Conservation (phyloP, 257 asterid genomes). For the Striga asiatica region DNA sequence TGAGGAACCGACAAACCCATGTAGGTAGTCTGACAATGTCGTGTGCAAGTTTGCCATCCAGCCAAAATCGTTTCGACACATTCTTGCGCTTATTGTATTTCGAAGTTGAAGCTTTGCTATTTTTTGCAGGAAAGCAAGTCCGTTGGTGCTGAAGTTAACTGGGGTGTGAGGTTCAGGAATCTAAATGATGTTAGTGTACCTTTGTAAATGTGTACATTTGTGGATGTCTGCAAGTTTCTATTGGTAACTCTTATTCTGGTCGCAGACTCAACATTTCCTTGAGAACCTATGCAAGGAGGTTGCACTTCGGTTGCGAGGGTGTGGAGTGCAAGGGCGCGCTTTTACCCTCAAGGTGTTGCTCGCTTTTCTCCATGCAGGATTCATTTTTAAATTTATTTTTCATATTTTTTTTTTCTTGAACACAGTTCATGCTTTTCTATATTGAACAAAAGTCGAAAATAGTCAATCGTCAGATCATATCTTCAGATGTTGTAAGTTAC, state of each 20-base stretch:
- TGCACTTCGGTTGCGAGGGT: conserved; percentile 79
- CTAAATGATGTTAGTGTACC: conserved; percentile 54
- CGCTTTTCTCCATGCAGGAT: neutral
- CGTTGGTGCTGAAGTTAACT: conserved; percentile 89
- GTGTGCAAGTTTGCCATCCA: neutral
- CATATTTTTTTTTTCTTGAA: neutral
- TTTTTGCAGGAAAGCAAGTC: conserved; percentile 83
- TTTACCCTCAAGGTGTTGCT: conserved; percentile 74
- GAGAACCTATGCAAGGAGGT: conserved; percentile 77
- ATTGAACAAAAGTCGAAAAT: neutral
- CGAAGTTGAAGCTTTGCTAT: neutral
- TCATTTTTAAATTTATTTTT: too few relatives aligned
- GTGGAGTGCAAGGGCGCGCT: conserved; percentile 68
- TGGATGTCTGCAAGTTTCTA: conserved; percentile 7
- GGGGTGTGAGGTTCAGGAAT: conserved; percentile 95
- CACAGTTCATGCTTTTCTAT: neutral
- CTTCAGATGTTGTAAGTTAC: conserved; percentile 3
- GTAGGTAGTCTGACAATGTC: neutral
- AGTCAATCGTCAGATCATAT: neutral
- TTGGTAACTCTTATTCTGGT: conserved; percentile 21
- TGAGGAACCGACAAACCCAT: neutral
- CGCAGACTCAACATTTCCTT: conserved; percentile 56
- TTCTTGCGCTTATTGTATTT: neutral
- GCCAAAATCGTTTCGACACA: neutral
- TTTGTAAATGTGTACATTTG: conserved; percentile 7